A percentile compares a stretch with the other conserved stretches of the same genome.
Conservation (phyloP, 2,329 filamentous ascomycete species). For the Calycina marina region DNA sequence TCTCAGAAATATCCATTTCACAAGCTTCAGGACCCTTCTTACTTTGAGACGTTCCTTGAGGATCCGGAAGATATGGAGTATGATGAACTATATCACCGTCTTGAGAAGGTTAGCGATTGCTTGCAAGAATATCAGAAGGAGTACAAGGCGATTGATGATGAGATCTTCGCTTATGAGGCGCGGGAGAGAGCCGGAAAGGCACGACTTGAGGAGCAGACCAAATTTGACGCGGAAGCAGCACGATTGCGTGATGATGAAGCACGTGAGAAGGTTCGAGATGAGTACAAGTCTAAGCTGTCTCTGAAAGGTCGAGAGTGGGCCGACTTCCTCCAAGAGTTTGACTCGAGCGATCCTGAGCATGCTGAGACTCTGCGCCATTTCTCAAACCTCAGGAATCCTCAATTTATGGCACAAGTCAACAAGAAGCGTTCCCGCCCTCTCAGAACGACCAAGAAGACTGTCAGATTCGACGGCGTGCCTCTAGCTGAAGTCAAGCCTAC, state of each 20-base stretch:
- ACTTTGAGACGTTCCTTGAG: slow-evolving; percentile 16
- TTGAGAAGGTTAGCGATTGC: slow-evolving; percentile 9
- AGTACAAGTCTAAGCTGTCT: slow-evolving; percentile 2
- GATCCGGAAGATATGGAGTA: slow-evolving; percentile 14
- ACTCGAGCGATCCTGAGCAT: not conserved
- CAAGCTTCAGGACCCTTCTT: slow-evolving; percentile 13
- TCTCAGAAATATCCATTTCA: slow-evolving; percentile 10
- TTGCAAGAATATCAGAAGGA: slow-evolving; percentile 16
- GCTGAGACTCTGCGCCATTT: slow-evolving; percentile 1
- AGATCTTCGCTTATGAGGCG: slow-evolving; percentile 15
- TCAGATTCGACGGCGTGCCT: slow-evolving; percentile 8
- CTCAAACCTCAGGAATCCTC: slow-evolving; percentile 5
- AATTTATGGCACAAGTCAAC: slow-evolving; percentile 5
- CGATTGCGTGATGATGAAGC: slow-evolving; percentile 6
- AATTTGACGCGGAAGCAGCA: slow-evolving; percentile 9
- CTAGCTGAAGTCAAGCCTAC: slow-evolving; percentile 10
- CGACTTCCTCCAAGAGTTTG: slow-evolving; percentile 1
- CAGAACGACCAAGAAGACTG: slow-evolving; percentile 2
- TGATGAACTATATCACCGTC: slow-evolving; percentile 15
- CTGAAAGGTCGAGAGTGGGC: slow-evolving; percentile 2
- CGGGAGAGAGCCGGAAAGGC: slow-evolving; percentile 8
- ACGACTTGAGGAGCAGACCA: slow-evolving; percentile 10
- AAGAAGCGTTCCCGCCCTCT: slow-evolving; percentile 3
- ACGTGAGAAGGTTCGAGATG: slow-evolving; percentile 1
- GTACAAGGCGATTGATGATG: slow-evolving; percentile 14